phyloP scores from a whole-genome alignment of 2,329 filamentous ascomycete genomes.

The Furcasterigmium furcatum region DNA sequence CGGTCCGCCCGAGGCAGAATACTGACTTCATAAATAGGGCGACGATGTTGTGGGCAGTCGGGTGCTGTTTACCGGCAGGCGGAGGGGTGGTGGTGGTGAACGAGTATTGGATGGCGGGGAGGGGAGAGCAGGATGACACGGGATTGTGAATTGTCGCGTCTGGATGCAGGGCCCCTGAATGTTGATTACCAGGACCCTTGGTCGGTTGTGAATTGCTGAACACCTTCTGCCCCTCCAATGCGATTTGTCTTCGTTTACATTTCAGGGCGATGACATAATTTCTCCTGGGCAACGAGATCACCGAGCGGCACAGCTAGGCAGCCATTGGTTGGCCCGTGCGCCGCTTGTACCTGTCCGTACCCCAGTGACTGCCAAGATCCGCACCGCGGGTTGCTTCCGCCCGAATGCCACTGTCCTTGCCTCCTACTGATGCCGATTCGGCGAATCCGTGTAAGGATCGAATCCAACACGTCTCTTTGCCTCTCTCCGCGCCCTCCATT shows the following conservation, averaged over 20 bases:
- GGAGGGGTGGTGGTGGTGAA: constrained; percentile 2
- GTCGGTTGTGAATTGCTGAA: not conserved
- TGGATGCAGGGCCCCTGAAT: too few species aligned
- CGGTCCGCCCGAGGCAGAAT: constrained; percentile 3
- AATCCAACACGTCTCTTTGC: constrained; percentile 50
- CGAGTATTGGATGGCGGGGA: not conserved
- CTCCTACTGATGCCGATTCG: too few species aligned
- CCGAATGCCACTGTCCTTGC: too few species aligned
- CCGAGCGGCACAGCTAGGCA: too few species aligned
- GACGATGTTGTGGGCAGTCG: constrained; percentile 6
- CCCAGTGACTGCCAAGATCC: too few species aligned
- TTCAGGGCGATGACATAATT: constrained; percentile 6
- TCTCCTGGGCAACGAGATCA: not conserved
- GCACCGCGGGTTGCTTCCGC: too few species aligned
- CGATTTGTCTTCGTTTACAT: constrained; percentile 3
- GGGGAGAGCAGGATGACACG: not conserved
- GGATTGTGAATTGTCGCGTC: constrained; percentile 5
- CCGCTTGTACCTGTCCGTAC: too few species aligned
- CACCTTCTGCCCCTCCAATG: constrained; percentile 4
- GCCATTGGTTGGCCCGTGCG: too few species aligned
- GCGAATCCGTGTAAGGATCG: constrained; percentile 48
- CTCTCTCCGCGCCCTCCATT: constrained; percentile 39
- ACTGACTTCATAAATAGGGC: constrained; percentile 11
- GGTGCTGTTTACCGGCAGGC: too few species aligned
- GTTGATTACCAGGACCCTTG: too few species aligned